Evolutionary conservation across 441 rosid genomes (phyloP), one percentile per base, ranked within the genome.

Genomic region (Viola pubescens): DNA sequence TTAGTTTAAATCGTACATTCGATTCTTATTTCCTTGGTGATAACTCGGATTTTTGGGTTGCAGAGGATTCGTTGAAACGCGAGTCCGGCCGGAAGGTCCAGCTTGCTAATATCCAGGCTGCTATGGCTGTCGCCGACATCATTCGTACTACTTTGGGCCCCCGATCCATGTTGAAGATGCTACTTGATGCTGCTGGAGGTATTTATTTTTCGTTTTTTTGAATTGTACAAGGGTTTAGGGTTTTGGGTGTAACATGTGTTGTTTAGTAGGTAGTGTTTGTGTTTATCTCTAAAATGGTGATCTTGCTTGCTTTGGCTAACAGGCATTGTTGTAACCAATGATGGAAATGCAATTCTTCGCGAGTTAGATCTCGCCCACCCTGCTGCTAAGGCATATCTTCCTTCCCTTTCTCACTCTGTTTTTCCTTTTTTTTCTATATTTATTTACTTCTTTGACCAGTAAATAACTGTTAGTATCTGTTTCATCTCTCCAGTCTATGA

Each of bases 251-350:
- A 26, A 2, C 34, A 2, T 26, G 34, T 26, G 3, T 26, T 26
- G 2, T 26, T 26, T 26, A 26, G 34, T 26, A 2, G 2, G 34
- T 26, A 26, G 34, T 26, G 34, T 26, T 26, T 26, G 34, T 26
- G 34, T 26, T 26, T 1, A 26, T 26, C 34, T 26, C 34, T 26
- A 26, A 43, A 5, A 6, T 43, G 46, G 7, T 43, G 7, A 6
- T 43, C 46, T 43, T 43, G 7, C 7, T 43, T 43, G 7, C 10
- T 43, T 1, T 6, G 70, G 52, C 19, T 60, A 49, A 61, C 84
- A 91, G 96, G 95, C 49, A 91, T 91, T 65, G 94, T 87, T 46
- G 97, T 91, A 51, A 91, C 97, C 14, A 91, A 91, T 74, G 97
- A 89, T 61, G 98, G 98, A 58, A 89, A 91, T 74, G 88, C 97